phyloP scores from a whole-genome alignment of 345 rosid genomes.

The Zanthoxylum bungeanum region DNA sequence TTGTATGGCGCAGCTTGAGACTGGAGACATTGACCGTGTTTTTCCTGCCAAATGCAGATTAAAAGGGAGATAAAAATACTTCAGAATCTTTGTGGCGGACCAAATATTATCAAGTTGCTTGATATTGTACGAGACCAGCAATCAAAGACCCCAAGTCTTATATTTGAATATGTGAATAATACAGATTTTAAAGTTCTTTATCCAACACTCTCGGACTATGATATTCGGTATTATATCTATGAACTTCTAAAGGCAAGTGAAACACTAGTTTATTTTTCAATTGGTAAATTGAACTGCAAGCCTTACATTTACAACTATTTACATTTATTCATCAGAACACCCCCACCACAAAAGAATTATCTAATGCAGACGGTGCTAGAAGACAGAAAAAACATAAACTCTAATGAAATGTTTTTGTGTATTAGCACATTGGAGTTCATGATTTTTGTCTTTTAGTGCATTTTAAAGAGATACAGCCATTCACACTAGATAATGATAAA shows the following conservation, averaged over 20 bases:
- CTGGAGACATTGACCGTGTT: not conserved
- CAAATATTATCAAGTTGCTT: conserved; percentile 83
- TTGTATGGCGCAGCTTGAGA: not conserved
- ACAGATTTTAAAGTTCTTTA: conserved; percentile 93
- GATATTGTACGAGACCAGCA: conserved; percentile 99
- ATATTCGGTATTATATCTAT: conserved; percentile 79
- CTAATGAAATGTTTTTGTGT: not conserved
- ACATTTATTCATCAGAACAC: not conserved
- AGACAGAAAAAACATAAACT: not conserved
- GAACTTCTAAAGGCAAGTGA: conserved; percentile 80
- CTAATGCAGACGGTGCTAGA: not conserved
- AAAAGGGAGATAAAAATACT: conserved; percentile 97
- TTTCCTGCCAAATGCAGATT: conserved; percentile 48
- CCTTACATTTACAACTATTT: not conserved
- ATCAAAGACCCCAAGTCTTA: conserved; percentile 89
- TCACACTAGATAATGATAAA: too few species aligned
- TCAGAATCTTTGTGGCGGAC: conserved; percentile 98
- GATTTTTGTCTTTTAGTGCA: not conserved
- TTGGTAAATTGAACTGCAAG: not conserved
- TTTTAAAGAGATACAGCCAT: too few species aligned
- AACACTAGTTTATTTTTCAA: conserved; percentile 7
- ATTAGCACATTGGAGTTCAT: not conserved
- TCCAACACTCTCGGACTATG: conserved; percentile 83
- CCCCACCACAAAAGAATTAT: not conserved
- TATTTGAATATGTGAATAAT: conserved; percentile 91